Evolutionary conservation across 768 basidiomycete species (phyloP).

Genomic region (Podaxis sp.): DNA sequence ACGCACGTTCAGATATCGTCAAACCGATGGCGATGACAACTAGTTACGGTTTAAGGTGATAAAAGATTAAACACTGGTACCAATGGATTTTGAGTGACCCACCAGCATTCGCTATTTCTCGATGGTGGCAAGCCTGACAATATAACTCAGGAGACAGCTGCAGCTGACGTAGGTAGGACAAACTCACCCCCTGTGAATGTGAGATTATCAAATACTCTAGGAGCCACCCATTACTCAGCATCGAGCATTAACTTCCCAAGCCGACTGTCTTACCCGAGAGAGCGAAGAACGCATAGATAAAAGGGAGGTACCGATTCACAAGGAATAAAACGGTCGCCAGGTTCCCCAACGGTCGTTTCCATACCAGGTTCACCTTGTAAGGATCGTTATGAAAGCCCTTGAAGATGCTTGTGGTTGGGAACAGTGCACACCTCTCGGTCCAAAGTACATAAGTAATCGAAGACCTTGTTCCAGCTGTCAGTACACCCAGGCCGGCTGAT

Average conservation of each 20-base stretch:
- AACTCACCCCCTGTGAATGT: neutral
- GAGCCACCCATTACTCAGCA: neutral
- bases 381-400: too few relatives aligned
- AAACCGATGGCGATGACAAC: neutral
- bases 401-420: too few relatives aligned
- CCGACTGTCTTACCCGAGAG: neutral
- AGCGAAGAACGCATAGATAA: neutral
- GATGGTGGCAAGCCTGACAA: neutral
- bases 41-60: neutral
- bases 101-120: constrained; percentile 9
- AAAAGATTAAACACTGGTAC: too few relatives aligned
- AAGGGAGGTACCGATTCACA: constrained; percentile 7
- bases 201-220: constrained; percentile 2
- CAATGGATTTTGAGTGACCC: neutral
- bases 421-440: too few relatives aligned
- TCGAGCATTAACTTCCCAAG: neutral
- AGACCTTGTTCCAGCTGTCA: too few relatives aligned
- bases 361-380: too few relatives aligned
- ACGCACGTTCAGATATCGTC: neutral
- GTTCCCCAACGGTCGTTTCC: constrained; percentile 10
- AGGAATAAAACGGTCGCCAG: constrained; percentile 2
- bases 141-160: neutral
- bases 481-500: too few relatives aligned
- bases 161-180: neutral
- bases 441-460: too few relatives aligned